Conservation (phyloP, 768 basidiomycete genomes). For the Mycena pura region DNA sequence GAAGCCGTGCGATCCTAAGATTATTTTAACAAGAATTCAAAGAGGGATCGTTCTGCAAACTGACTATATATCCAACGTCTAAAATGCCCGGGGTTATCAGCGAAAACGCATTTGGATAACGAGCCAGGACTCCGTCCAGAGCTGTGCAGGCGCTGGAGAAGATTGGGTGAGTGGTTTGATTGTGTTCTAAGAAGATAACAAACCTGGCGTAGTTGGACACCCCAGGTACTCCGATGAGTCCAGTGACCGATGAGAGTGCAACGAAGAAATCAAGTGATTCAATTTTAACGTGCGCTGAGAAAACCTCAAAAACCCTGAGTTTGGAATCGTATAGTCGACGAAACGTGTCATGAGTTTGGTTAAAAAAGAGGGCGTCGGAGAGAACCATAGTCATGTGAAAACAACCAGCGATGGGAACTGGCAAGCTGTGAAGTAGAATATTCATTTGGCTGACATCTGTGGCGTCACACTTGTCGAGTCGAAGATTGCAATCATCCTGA, state of each 20-base stretch:
- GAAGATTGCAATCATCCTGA: neutral
- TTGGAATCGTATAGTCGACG: neutral
- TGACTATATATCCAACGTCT: constrained; percentile 4
- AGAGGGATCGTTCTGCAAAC: neutral
- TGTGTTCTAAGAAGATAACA: neutral
- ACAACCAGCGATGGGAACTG: constrained; percentile 1
- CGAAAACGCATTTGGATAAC: constrained; percentile 13
- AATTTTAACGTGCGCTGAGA: neutral
- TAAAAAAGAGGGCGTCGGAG: neutral
- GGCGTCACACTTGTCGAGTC: constrained; percentile 1
- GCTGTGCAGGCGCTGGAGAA: constrained; percentile 9
- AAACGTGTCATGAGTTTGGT: neutral
- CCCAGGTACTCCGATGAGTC: constrained; percentile 1
- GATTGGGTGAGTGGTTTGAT: neutral
- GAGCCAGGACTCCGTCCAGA: neutral
- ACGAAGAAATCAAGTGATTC: constrained; percentile 9
- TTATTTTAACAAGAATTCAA: neutral
- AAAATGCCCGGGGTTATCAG: constrained; percentile 1
- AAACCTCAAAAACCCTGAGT: neutral
- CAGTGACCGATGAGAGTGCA: neutral
- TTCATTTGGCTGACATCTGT: neutral
- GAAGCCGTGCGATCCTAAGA: neutral
- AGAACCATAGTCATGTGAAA: constrained; percentile 11
- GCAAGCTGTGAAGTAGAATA: neutral
- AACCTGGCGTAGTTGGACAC: constrained; percentile 12